phyloP scores from a whole-genome alignment of 169 alveolate genomes.

The Prorocentrum cordatum region DNA sequence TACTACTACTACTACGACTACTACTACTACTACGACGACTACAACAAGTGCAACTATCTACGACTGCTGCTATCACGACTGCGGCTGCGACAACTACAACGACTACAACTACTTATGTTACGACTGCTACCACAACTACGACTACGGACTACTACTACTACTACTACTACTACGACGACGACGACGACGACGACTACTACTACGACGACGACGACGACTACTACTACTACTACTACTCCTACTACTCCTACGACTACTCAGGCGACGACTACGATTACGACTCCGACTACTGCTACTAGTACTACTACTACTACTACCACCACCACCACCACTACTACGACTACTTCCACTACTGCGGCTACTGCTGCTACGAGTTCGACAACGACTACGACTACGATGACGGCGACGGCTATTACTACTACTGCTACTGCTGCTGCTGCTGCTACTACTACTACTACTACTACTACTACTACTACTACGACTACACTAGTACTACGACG shows the following conservation, averaged over 20 bases:
- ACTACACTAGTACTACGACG: background rate
- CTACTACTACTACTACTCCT: background rate
- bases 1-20: background rate
- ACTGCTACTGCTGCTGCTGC: background rate
- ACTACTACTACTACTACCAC: background rate
- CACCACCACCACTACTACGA: background rate
- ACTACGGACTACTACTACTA: background rate
- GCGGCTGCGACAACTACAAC: too few relatives aligned
- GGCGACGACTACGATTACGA: background rate
- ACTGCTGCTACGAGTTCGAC: background rate
- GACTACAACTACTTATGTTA: too few relatives aligned
- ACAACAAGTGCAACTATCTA: background rate
- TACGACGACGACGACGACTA: too few relatives aligned
- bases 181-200: background rate
- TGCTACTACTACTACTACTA: background rate
- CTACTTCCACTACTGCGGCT: background rate
- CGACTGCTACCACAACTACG: background rate
- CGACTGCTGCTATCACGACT: background rate
- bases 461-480: background rate
- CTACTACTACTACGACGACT: background rate
- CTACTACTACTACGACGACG: background rate
- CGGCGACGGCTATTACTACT: background rate
- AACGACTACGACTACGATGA: background rate
- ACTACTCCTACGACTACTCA: background rate
- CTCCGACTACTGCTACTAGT: background rate